Base-by-base conservation (phyloP, 2,329 filamentous ascomycete genomes). In the Sporothrix humicola region DNA sequence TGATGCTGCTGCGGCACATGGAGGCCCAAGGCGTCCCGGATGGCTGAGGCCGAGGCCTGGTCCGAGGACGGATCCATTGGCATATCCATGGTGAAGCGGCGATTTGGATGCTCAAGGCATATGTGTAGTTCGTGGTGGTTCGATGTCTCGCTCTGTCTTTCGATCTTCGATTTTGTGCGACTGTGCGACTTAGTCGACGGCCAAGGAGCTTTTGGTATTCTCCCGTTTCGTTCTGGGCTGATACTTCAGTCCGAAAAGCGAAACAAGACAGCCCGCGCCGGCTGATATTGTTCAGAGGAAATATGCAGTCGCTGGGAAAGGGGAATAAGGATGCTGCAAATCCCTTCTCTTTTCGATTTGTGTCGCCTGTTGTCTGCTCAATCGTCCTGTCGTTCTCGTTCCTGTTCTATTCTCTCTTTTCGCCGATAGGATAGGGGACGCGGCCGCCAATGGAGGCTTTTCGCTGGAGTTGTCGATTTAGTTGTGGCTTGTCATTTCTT, bases 1-100 rank as follows among this genome's bases (percentile, higher is more conserved):
- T 61, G 70, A 5, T 46, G 61, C 44, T 74, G 73, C 26, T 46
- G 63, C 2, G 63, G 26, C 3, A 71, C 70, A 17, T 48, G 50
- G 23, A 74, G 73, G 20, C 63, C 73, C n/a, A 74, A 48, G 9
- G 73, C 54, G 9, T 54, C 59, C 58, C 52, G 66, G 23, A 74
- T 44, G 7, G 42, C 54, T 23, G 59, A 44, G 61, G 44, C 48
- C 72, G 68, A 44, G 61, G 44, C 48, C 72, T 58, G 50, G 31
- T 70, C 73, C 12, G 56, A 17, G 17, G 66, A 52, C 63, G 70
- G 48, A 13, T 74, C 65, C 73, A 74, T 69, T 58, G 63, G 52
- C 59, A 61, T 48, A 46, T 71, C 73, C 73, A 73, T 73, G n/a
- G 48, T 46, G 50, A 56, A 58, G 42, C 7, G 65, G 3, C 31